These are phyloP conservation scores for Sporisorium reilianum DNA, from an alignment of 1,284 basidiomycete genomes.

Conservation along the genomic window DNA sequence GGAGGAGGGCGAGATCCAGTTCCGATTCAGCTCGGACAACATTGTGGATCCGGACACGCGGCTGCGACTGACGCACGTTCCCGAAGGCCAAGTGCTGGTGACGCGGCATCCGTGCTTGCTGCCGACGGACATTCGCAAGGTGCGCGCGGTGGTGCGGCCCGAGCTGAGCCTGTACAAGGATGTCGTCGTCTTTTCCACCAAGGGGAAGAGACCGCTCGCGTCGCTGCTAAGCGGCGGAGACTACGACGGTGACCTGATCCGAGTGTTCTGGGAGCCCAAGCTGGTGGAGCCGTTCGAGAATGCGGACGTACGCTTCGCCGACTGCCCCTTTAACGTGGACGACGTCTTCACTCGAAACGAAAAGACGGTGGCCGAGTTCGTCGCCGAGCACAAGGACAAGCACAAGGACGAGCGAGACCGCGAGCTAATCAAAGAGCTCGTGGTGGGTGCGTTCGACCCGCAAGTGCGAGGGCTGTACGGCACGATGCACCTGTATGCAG, in stretches of 20 bases:
- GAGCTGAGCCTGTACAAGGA: conserved; percentile 51
- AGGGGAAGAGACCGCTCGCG: conserved; percentile 51
- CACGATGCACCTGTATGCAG: conserved; percentile 38
- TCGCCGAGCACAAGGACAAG: conserved; percentile 31
- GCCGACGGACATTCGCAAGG: conserved; percentile 63
- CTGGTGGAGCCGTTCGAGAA: conserved; percentile 48
- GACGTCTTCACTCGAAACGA: conserved; percentile 53
- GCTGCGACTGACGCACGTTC: conserved; percentile 19
- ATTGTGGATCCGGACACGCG: conserved; percentile 45
- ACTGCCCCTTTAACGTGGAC: conserved; percentile 50
- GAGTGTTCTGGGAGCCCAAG: conserved; percentile 51
- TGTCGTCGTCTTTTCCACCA: conserved; percentile 61
- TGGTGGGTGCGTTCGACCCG: conserved; percentile 23
- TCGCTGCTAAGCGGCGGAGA: conserved; percentile 63
- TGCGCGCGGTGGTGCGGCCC: conserved; percentile 48
- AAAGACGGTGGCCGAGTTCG: conserved; percentile 28
- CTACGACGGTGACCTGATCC: conserved; percentile 63
- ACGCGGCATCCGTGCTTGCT: conserved; percentile 61
- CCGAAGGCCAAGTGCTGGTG: conserved; percentile 57
- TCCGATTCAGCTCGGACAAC: conserved; percentile 45
- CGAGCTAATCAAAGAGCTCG: conserved; percentile 23
- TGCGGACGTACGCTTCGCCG: conserved; percentile 46
- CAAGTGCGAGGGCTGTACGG: conserved; percentile 33
- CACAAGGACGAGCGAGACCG: conserved; percentile 26
- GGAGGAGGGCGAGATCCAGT: conserved; percentile 59